Evolutionary conservation across 331 rosid genomes (phyloP).

Genomic region (Cydonia oblonga): DNA sequence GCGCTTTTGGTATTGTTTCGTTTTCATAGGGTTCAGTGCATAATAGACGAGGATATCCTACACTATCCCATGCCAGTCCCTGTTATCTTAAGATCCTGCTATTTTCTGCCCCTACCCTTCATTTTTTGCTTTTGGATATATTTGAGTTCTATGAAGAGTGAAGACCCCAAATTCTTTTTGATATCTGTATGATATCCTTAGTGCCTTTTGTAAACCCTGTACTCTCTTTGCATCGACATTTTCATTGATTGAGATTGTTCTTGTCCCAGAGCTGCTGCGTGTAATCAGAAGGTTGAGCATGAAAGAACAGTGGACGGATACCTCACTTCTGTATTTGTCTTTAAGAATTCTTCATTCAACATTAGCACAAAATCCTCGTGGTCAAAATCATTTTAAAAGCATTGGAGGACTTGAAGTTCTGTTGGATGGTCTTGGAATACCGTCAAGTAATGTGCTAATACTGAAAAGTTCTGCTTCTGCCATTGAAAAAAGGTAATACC

Average conservation of each 20-base stretch:
- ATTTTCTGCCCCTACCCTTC: background rate
- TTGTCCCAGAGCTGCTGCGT: conserved; percentile 73
- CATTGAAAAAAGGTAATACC: conserved; percentile 52
- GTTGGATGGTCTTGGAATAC: conserved; percentile 91
- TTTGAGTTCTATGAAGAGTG: background rate
- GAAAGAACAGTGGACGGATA: conserved; percentile 75
- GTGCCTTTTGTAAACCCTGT: background rate
- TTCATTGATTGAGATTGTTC: conserved; percentile 25
- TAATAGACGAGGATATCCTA: background rate
- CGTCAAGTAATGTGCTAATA: conserved; percentile 52
- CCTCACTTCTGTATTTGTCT: conserved; percentile 64
- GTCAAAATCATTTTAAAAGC: conserved; percentile 93
- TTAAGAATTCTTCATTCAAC: conserved; percentile 67
- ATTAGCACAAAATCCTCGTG: conserved; percentile 74
- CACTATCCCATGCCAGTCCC: background rate
- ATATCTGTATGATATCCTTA: background rate
- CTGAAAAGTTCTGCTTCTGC: conserved; percentile 28
- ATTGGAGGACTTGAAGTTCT: conserved; percentile 97
- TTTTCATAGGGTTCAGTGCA: background rate
- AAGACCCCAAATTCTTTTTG: background rate
- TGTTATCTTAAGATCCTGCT: background rate
- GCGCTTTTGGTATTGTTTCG: background rate
- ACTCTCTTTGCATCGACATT: background rate
- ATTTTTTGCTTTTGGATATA: background rate
- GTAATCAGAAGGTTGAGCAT: conserved; percentile 73